A percentile compares a stretch with the other conserved stretches of the same genome.
Conservation (phyloP, 257 asterid species). For the Phtheirospermum japonicum region DNA sequence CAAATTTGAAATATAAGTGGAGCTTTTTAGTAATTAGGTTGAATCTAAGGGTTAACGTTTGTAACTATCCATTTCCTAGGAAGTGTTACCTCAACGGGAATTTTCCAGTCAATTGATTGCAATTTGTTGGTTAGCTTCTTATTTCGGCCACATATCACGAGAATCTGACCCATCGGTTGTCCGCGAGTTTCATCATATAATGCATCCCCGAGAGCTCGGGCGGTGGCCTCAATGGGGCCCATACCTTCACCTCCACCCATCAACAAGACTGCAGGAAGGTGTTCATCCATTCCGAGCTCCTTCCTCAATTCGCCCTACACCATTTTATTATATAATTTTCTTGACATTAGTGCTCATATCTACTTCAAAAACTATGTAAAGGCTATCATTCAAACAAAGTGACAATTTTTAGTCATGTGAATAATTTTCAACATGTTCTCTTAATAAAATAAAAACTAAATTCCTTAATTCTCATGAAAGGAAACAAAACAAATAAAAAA, state of each 20-base stretch:
- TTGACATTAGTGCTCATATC: slow-evolving; percentile 9
- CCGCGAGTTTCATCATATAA: slow-evolving; percentile 66
- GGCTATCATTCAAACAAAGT: slow-evolving; percentile 8
- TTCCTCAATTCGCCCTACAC: slow-evolving; percentile 70
- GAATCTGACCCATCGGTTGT: slow-evolving; percentile 84
- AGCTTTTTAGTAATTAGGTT: background rate
- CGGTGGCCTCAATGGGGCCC: slow-evolving; percentile 99
- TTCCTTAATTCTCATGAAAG: too few species aligned
- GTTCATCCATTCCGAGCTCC: slow-evolving; percentile 84
- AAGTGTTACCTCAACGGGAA: slow-evolving; percentile 55
- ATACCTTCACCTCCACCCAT: slow-evolving; percentile 99
- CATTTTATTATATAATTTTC: background rate
- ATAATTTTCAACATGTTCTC: too few species aligned
- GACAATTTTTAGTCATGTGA: too few species aligned
- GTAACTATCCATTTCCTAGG: background rate
- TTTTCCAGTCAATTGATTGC: slow-evolving; percentile 74
- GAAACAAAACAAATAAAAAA: too few species aligned
- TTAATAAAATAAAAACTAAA: too few species aligned
- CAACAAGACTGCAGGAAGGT: slow-evolving; percentile 83
- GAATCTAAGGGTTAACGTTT: background rate
- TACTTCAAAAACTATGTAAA: background rate
- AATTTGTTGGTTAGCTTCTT: slow-evolving; percentile 73
- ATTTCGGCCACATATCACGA: slow-evolving; percentile 89
- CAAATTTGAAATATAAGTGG: background rate
- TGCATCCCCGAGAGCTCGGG: slow-evolving; percentile 85